phyloP scores from a whole-genome alignment of 163 green algal genomes.

The Chloroidium sp. region DNA sequence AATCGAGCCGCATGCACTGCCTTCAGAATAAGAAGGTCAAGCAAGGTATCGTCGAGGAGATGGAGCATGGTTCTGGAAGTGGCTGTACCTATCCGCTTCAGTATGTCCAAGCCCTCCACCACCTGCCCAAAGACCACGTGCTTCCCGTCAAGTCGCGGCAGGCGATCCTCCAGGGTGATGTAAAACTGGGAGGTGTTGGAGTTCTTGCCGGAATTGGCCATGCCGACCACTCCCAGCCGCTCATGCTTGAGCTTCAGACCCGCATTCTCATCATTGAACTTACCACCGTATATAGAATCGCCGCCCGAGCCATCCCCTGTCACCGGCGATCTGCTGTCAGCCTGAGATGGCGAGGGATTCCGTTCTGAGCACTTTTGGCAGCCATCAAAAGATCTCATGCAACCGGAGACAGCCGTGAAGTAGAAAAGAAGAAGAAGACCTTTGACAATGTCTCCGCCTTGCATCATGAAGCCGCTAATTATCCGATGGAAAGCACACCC shows the following conservation, averaged over 20 bases:
- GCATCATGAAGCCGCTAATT: slow-evolving; percentile 62
- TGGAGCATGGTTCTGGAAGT: not conserved
- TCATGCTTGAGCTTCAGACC: slow-evolving; percentile 66
- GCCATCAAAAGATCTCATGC: slow-evolving; percentile 1
- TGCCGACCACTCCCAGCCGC: slow-evolving; percentile 39
- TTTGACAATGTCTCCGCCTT: slow-evolving; percentile 65
- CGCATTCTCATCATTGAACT: slow-evolving; percentile 78
- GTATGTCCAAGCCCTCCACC: slow-evolving; percentile 65
- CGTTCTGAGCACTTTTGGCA: not conserved
- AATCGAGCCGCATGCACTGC: not conserved
- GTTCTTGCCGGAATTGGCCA: slow-evolving; percentile 66
- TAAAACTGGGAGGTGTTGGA: slow-evolving; percentile 80
- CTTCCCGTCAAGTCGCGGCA: slow-evolving; percentile 63
- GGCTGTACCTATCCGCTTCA: slow-evolving; percentile 47
- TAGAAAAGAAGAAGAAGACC: slow-evolving; percentile 12
- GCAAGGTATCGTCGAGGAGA: not conserved
- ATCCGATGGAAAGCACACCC: slow-evolving; percentile 70
- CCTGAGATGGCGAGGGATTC: not conserved
- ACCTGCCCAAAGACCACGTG: slow-evolving; percentile 83
- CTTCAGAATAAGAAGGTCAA: not conserved
- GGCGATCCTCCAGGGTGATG: slow-evolving; percentile 54
- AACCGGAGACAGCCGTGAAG: not conserved
- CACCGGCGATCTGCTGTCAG: not conserved
- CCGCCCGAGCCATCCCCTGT: slow-evolving; percentile 28
- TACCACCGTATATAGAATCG: slow-evolving; percentile 66